These are phyloP conservation scores for Hypoxylon sp. DNA, from an alignment of 2,329 filamentous ascomycete genomes.

Conservation along the genomic window DNA sequence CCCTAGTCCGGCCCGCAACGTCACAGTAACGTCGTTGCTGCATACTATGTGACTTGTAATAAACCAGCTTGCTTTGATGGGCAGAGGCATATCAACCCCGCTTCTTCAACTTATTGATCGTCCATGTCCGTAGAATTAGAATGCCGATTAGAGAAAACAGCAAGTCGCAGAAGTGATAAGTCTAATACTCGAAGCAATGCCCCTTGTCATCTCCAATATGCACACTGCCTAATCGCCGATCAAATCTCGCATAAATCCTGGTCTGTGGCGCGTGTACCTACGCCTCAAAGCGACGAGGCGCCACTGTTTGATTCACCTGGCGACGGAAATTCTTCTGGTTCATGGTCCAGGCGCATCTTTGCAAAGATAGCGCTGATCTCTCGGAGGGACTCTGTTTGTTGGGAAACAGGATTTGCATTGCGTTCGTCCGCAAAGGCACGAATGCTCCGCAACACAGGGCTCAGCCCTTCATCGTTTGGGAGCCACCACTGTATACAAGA, in stretches of 20 bases:
- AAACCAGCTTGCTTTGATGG: slow-evolving; percentile 16
- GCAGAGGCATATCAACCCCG: slow-evolving; percentile 23
- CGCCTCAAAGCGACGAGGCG: slow-evolving; percentile 32
- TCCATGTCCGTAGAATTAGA: slow-evolving; percentile 1
- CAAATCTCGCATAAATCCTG: slow-evolving; percentile 5
- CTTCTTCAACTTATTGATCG: slow-evolving; percentile 20
- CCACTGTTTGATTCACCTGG: slow-evolving; percentile 43
- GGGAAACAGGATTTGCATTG: slow-evolving; percentile 70
- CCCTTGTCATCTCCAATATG: slow-evolving; percentile 11
- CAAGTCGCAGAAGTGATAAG: slow-evolving; percentile 13
- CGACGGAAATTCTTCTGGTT: slow-evolving; percentile 37
- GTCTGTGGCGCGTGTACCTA: slow-evolving; percentile 21
- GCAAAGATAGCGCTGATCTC: slow-evolving; percentile 83
- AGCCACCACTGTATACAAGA: slow-evolving; percentile 90
- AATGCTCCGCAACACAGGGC: slow-evolving; percentile 80
- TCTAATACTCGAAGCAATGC: slow-evolving; percentile 13
- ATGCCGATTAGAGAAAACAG: slow-evolving; percentile 1
- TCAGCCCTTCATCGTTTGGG: slow-evolving; percentile 83
- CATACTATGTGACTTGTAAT: slow-evolving; percentile 33
- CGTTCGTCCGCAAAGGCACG: slow-evolving; percentile 86
- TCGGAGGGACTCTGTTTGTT: slow-evolving; percentile 75
- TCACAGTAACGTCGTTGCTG: slow-evolving; percentile 35
- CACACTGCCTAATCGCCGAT: slow-evolving; percentile 3
- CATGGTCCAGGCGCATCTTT: slow-evolving; percentile 67
- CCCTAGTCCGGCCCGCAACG: slow-evolving; percentile 44